A percentile compares a stretch with the other conserved stretches of the same genome.
These are phyloP conservation scores for Dictyostelium discoideum DNA, from an alignment of 78 protist genomes.

Conservation along the genomic window dicty_2.7 NC_007088.5:41001-41500, in stretches of 20 bases:
- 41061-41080: constrained; percentile 37
- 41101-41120: constrained; percentile 26
- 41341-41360: constrained; percentile 29
- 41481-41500: neutral
- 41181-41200: constrained; percentile 51
- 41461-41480: neutral
- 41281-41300: constrained; percentile 10
- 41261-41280: constrained; percentile 27
- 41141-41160: constrained; percentile 70
- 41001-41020: neutral
- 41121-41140: constrained; percentile 32
- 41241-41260: neutral
- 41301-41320: constrained; percentile 21
- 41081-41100: constrained; percentile 65
- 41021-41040: constrained; percentile 26
- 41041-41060: constrained; percentile 34
- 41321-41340: constrained; percentile 80
- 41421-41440: constrained; percentile 52
- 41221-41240: constrained; percentile 10
- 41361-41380: constrained; percentile 73
- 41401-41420: constrained; percentile 4
- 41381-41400: constrained; percentile 1
- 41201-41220: constrained; percentile 28
- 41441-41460: constrained; percentile 64
- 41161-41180: constrained; percentile 83